Base-by-base conservation (phyloP, 176 grass and related monocot species). In the Panicum miliaceum region DNA sequence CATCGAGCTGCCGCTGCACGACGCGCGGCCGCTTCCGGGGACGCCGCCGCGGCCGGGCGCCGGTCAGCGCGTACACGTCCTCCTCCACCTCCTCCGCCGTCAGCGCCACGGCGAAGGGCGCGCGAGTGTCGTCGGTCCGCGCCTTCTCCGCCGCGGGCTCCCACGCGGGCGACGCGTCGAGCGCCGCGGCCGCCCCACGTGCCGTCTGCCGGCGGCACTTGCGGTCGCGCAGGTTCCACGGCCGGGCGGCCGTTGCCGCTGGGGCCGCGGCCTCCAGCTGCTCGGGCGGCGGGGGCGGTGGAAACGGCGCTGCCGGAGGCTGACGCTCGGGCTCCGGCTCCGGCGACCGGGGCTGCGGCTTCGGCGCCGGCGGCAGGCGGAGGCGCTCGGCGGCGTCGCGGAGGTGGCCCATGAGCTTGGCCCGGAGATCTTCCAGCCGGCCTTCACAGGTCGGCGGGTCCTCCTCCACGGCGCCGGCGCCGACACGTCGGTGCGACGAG, bases 21-120 rank as follows among this genome's bases (percentile, higher is more conserved):
- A 85, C 65, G 75, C 91, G 88, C 53, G 96, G 91, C 14, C 96
- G 85, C 78, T 93, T 93, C 71, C 86, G 87, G 13, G 96, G 96
- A 82, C 96, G 91, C 82, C 96, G 96, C 85, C 91, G 91, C 67
- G 93, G 96, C 25, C 89, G 87, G 61, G 86, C 89, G 76, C 91
- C 96, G 45, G 96, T 99, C n/a, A 99, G 76, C 73, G 96, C 93
- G 80, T 96, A 99, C 25, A 99, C 54, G 85, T 99, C 96, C 65
- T 95, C 96, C 89, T 99, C 93, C 73, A 99, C 93, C 88, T 99
- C 96, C 45, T 96, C 96, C 37, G 57, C 83, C 63, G 77, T 86
- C 9, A 99, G 91, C 23, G 82, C 64, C 35, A 99, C 72, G 0
- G 91, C 62, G 82, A 99, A 93, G 43, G 83, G 78, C 45, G 77